phyloP scores from a whole-genome alignment of 129 eudicot genomes.

The Ambrosia trifida region DNA sequence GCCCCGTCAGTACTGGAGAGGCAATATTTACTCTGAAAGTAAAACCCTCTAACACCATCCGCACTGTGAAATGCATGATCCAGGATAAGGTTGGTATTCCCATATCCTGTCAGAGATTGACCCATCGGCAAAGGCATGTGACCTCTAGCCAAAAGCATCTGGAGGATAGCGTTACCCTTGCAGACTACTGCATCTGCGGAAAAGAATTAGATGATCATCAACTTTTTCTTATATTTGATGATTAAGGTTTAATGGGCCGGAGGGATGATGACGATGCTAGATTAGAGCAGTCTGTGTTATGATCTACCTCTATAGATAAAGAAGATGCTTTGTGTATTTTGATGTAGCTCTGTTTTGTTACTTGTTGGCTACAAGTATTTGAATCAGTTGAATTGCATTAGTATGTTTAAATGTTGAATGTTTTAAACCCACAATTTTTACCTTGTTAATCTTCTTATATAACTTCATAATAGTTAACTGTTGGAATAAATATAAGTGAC shows the following conservation, averaged over 20 bases:
- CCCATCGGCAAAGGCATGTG: neutral
- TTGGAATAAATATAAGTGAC: too few relatives aligned
- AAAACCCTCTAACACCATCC: neutral
- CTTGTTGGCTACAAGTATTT: too few relatives aligned
- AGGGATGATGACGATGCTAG: neutral
- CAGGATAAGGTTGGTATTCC: neutral
- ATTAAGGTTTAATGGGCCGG: too few relatives aligned
- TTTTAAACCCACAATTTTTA: too few relatives aligned
- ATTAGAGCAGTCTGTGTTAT: neutral
- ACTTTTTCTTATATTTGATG: neutral
- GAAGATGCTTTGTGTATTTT: too few relatives aligned
- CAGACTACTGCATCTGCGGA: neutral
- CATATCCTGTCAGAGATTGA: neutral
- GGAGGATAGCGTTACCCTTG: neutral
- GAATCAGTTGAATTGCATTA: too few relatives aligned
- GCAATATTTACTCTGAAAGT: neutral
- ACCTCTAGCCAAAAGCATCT: neutral
- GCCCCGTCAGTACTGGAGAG: too few relatives aligned
- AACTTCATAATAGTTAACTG: too few relatives aligned
- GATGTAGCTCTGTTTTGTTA: too few relatives aligned
- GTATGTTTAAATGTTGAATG: too few relatives aligned
- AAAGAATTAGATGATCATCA: neutral
- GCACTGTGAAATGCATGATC: neutral
- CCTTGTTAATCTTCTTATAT: too few relatives aligned
- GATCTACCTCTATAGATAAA: too few relatives aligned